Conservation (phyloP, 352 stramenopile genomes). For the Globisporangium recalcitrans region DNA sequence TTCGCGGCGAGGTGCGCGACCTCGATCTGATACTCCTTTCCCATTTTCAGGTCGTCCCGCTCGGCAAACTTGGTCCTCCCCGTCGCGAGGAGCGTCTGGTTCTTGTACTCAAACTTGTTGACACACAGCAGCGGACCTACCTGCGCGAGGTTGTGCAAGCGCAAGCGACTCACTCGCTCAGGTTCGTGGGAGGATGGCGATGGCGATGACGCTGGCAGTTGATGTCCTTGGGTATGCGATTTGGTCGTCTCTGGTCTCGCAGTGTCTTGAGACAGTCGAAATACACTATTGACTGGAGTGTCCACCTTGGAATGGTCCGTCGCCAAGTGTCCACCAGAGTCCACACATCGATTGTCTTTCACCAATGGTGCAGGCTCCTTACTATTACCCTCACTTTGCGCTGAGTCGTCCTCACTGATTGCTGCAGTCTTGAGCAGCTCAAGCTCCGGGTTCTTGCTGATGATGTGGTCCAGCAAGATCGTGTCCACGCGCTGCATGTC, state of each 20-base stretch:
- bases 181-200: neutral
- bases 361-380: neutral
- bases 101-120: constrained; percentile 29
- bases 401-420: constrained; percentile 4
- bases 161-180: constrained; percentile 4
- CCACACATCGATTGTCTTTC: neutral
- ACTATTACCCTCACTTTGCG: constrained; percentile 10
- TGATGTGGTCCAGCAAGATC: constrained; percentile 63
- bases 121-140: constrained; percentile 31
- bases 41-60: constrained; percentile 44
- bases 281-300: neutral
- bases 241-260: neutral
- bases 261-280: neutral
- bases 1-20: constrained; percentile 33
- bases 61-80: constrained; percentile 31
- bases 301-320: neutral
- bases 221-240: neutral
- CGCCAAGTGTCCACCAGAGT: neutral
- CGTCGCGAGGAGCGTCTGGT: constrained; percentile 1
- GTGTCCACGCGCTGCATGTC: constrained; percentile 40
- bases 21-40: constrained; percentile 54
- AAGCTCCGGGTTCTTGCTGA: constrained; percentile 58
- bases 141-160: constrained; percentile 49
- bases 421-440: constrained; percentile 26
- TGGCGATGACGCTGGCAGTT: neutral